Base-by-base conservation (phyloP, 2,329 filamentous ascomycete species). In the Trichoderma polysporum region DNA sequence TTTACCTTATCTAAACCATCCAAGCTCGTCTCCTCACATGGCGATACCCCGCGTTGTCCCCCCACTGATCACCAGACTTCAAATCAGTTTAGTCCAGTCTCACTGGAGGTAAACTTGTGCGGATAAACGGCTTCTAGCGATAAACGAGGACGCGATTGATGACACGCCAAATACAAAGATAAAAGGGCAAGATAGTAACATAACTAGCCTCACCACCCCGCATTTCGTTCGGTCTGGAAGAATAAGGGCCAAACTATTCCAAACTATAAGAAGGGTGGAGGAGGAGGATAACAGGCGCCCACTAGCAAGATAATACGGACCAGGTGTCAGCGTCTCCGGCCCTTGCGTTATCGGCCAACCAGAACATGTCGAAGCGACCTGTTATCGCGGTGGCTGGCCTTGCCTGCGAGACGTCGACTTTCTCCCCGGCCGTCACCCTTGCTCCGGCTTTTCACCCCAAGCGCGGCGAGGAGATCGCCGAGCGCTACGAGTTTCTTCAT, bases 331-430 rank as follows among this genome's bases (percentile, higher is more conserved):
- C 60, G n/a, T n/a, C n/a, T n/a, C n/a, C n/a, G n/a, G n/a, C n/a
- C n/a, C n/a, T n/a, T n/a, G n/a, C n/a, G 25, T n/a, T 33, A 45
- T 63, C 50, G 50, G 49, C 60, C 47, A 53, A 33, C 50, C 50
- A 57, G 53, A 67, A 10, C n/a, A 69, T 71, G 70, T 39, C 68
- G 27, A 47, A 54, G 13, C 69, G 66, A 27, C 83, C 83, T 3
- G 74, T 82, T 8, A 84, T 86, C 60, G 83, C 80, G 4, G 78
- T 86, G 58, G 83, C 83, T 19, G 84, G 84, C 19, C 77, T 86
- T 2, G 83, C 83, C 33, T 85, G 83, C 71, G 84, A 86, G 70
- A 85, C 82, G 2, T 86, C 83, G 4, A 83, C 80, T 3, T 86
- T 85, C 70, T 82, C 82, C 5, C 82, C 83, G 2, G 81, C 83